Evolutionary conservation across 495 filamentous ascomycete genomes (phyloP), one percentile per base, ranked within the genome.

Genomic region (Penicillium alfredii): DNA sequence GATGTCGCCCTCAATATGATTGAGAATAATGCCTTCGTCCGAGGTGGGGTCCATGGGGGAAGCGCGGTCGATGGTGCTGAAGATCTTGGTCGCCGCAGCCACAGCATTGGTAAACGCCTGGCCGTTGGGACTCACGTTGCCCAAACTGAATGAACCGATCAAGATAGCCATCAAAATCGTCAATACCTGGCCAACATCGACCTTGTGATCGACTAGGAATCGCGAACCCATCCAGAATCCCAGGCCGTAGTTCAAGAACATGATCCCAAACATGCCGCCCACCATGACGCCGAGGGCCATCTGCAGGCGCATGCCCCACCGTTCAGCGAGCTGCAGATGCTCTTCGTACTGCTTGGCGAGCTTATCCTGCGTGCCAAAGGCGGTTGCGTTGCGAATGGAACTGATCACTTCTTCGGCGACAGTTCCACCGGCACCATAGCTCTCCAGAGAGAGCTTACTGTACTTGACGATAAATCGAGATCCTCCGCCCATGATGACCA

Each of bases 361-460:
- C 49, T 88, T 86, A 32, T 87, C 81, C 60, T 98, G 88, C 0
- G 88, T 95, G 40, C 82, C 84, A 50, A 96, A 98, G 6, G 92
- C 92, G 4, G 81, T 80, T n/a, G 88, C 84, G 55, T 93, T 96
- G 22, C 92, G 77, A 46, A 96, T 83, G 6, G 88, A 94, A 51
- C 84, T 90, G 54, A 98, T 79, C 38, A 95, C 89, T 61, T 98
- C 92, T 58, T 97, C 92, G 1, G 86, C 90, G 12, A 98, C 74
- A 0, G 83, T 88, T 30, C 90, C 90, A 51, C 88, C 89, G 10
- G 78, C 67, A 29, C 84, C 88, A 49, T 90, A 90, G 4, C 84
- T 76, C 28, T 81, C 69, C 31, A 95, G 68, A 19, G 86, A 81
- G 27, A 78, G 58, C 55, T 84, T 88, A 55, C 80, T 87, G 53